These are phyloP conservation scores for Chaetomium tenue DNA, from an alignment of 495 filamentous ascomycete species.

Conservation along the genomic window DNA sequence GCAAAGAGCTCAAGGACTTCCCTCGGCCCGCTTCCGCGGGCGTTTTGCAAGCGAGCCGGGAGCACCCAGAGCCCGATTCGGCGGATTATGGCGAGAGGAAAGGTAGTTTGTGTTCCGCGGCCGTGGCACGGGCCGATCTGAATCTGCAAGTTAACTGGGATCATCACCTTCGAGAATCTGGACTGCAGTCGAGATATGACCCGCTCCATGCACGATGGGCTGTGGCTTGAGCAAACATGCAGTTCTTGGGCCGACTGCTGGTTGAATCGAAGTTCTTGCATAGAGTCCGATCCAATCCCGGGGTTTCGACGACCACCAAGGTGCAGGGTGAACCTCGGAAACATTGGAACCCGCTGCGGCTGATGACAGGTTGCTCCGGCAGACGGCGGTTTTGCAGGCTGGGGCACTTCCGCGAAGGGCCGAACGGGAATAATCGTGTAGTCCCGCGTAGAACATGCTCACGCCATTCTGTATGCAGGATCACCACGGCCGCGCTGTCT, in stretches of 20 bases:
- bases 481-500: not conserved
- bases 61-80: not conserved
- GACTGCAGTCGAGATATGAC: constrained; percentile 17
- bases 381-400: constrained; percentile 5
- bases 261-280: not conserved
- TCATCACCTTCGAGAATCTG: not conserved
- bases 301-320: not conserved
- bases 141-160: constrained; percentile 9
- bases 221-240: constrained; percentile 23
- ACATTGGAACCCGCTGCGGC: not conserved
- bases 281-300: not conserved
- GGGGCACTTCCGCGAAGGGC: constrained; percentile 13
- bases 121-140: constrained; percentile 17
- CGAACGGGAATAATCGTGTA: not conserved
- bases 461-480: not conserved
- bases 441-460: not conserved
- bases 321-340: not conserved
- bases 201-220: not conserved
- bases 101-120: not conserved
- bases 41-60: not conserved
- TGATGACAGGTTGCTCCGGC: not conserved
- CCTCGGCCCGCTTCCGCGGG: constrained; percentile 21
- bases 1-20: not conserved
- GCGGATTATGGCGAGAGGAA: not conserved
- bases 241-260: constrained; percentile 5